phyloP scores from a whole-genome alignment of 2,329 filamentous ascomycete genomes.

The Botrytis hyacinthi region DNA sequence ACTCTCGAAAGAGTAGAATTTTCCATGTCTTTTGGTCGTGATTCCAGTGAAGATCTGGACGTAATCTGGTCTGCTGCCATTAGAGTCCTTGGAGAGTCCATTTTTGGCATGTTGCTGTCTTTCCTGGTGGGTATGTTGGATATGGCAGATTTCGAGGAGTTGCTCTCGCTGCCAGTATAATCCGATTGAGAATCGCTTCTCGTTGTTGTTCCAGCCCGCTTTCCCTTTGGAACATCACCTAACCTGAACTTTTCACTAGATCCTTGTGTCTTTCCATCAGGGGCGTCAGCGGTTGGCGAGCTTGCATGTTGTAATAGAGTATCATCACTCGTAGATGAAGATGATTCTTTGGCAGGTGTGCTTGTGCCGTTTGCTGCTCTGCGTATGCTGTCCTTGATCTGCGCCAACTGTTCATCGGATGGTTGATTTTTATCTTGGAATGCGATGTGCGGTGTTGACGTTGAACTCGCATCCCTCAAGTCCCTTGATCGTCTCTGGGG shows the following conservation, averaged over 20 bases:
- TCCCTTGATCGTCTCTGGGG: slow-evolving; percentile 35
- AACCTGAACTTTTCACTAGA: slow-evolving; percentile 66
- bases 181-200: slow-evolving; percentile 42
- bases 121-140: slow-evolving; percentile 29
- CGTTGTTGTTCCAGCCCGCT: slow-evolving; percentile 46
- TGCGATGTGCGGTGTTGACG: slow-evolving; percentile 76
- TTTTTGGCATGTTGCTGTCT: slow-evolving; percentile 21
- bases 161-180: slow-evolving; percentile 29
- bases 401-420: slow-evolving; percentile 57
- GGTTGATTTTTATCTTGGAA: slow-evolving; percentile 80
- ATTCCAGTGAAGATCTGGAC: slow-evolving; percentile 58
- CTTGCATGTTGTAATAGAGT: slow-evolving; percentile 34
- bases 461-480: slow-evolving; percentile 46
- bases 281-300: slow-evolving; percentile 28
- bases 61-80: slow-evolving; percentile 43
- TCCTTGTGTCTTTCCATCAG: slow-evolving; percentile 41
- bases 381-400: slow-evolving; percentile 49
- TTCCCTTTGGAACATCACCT: slow-evolving; percentile 74
- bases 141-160: slow-evolving; percentile 39
- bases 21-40: slow-evolving; percentile 54
- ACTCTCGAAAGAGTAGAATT: slow-evolving; percentile 47
- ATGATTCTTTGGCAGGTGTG: slow-evolving; percentile 30
- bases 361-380: slow-evolving; percentile 32
- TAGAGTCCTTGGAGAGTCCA: slow-evolving; percentile 32
- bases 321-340: slow-evolving; percentile 33